Evolutionary conservation across 78 protist genomes (phyloP), one percentile per base, ranked within the genome.

Genomic region (Speleostelium caveatum): DNA sequence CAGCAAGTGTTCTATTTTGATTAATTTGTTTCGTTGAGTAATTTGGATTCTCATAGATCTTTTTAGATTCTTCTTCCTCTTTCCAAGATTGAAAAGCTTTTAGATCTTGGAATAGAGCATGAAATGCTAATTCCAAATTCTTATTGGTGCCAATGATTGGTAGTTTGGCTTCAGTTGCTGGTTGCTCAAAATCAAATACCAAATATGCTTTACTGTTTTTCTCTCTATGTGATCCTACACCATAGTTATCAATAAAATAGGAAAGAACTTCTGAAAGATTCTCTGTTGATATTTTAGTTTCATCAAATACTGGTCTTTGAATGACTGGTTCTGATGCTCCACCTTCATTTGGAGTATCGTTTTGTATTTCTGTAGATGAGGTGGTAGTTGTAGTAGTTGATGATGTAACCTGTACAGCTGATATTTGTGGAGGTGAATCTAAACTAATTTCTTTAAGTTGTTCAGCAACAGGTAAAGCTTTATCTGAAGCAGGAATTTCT

Each of bases 111-210:
- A 83, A 83, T 4, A 83, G 51, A 1, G 91, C 77, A 45, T 83
- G 91, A 53, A 83, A 83, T 24, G 80, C 91, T 26, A 83, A n/a
- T 45, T 83, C 91, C 24, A 83, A 30, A 51, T 83, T 83, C 38
- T 75, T 69, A 42, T 69, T 45, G 21, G 26, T 83, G 19, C 39
- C 53, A 5, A 66, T 30, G 19, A 71, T 42, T 55, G 91, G 80
- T 21, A 83, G 55, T 67, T 51, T 83, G 14, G 67, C 91, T 21
- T 33, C 59, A 10, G 26, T n/a, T n/a, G 28, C 30, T 7, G 32
- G 30, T 39, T 49, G 60, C 12, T 59, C 60, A 22, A 83, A 32
- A 10, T 71, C 63, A 28, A 65, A 72, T 51, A 39, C 30, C 17
- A 72, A 19, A 39, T 69, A 69, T 10, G 67, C 73, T 59, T 83